phyloP scores from a whole-genome alignment of 495 filamentous ascomycete species.

The Talaromyces ruber region DNA sequence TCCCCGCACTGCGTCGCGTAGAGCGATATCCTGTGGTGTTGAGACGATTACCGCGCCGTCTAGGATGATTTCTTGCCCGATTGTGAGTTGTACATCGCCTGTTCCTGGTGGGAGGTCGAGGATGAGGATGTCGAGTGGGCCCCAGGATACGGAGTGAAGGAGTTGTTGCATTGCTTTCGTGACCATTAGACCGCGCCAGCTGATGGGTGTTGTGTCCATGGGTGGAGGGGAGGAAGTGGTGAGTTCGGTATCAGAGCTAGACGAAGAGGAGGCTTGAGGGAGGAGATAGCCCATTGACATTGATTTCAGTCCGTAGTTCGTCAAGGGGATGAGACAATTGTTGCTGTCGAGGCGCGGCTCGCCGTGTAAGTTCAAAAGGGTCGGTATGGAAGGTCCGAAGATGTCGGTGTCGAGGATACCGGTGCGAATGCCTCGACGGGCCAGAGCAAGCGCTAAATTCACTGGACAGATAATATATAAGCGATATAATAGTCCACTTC shows the following conservation, averaged over 20 bases:
- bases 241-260: slow-evolving; percentile 9
- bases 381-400: slow-evolving; percentile 92
- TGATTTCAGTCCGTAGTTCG: slow-evolving; percentile 92
- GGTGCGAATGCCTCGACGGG: slow-evolving; percentile 65
- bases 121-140: slow-evolving; percentile 72
- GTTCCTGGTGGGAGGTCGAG: slow-evolving; percentile 92
- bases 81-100: slow-evolving; percentile 86
- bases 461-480: slow-evolving; percentile 32
- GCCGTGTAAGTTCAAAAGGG: slow-evolving; percentile 69
- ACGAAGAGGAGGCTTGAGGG: slow-evolving; percentile 18
- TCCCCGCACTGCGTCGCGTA: slow-evolving; percentile 83
- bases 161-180: slow-evolving; percentile 96
- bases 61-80: slow-evolving; percentile 82
- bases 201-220: slow-evolving; percentile 69
- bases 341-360: slow-evolving; percentile 60
- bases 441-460: slow-evolving; percentile 81
- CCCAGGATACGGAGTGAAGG: slow-evolving; percentile 90
- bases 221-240: slow-evolving; percentile 19
- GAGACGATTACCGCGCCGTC: slow-evolving; percentile 87
- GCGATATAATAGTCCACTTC: background rate
- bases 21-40: slow-evolving; percentile 85
- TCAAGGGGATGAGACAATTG: slow-evolving; percentile 76
- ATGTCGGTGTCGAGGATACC: slow-evolving; percentile 95
- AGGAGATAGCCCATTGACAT: slow-evolving; percentile 98
- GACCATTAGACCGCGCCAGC: slow-evolving; percentile 95